Evolutionary conservation across 2,329 filamentous ascomycete species (phyloP), one percentile per base, ranked within the genome.

Genomic region (Scedosporium dehoogii): DNA sequence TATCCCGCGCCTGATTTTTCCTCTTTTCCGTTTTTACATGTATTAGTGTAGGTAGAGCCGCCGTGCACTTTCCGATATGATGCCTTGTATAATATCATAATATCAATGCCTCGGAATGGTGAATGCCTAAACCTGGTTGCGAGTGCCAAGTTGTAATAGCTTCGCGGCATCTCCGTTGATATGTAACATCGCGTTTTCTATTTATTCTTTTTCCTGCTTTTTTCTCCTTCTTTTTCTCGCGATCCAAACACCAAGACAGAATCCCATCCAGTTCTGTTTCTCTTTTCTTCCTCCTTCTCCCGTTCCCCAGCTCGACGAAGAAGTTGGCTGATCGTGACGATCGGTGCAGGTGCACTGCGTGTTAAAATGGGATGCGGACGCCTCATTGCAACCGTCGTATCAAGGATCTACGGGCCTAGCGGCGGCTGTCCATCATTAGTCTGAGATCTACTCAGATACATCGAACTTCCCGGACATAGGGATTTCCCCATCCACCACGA

Each of bases 381-480:
- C 48, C 59, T 41, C 59, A 56, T 42, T 61, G 59, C 48, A 56
- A 61, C 55, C 44, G 46, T 55, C 59, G 48, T n/a, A 23, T 51
- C 48, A 21, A 61, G 29, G 59, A 56, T 61, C 59, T 21, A 33
- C 59, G 18, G n/a, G 48, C 23, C 25, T n/a, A 33, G 59, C 33
- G 33, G 27, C 16, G 33, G 21, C 55, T 55, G 51, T 12, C 10
- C 25, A 44, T 51, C 59, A 41, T 60, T 42, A 33, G 59, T 44
- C 42, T 60, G 59, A 60, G 44, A 60, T 53, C 59, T 18, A 6
- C 42, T 44, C 16, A 55, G 12, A 25, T 23, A 14, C 51, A 23
- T 23, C 18, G 21, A 23, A 6, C 51, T 23, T 23, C 21, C 18
- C 7, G 6, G 51, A 6, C 23, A 3, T 10, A 38, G 3, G 33